Evolutionary conservation across 1,284 basidiomycete genomes (phyloP).

Genomic region (Sporisorium graminicola): DNA sequence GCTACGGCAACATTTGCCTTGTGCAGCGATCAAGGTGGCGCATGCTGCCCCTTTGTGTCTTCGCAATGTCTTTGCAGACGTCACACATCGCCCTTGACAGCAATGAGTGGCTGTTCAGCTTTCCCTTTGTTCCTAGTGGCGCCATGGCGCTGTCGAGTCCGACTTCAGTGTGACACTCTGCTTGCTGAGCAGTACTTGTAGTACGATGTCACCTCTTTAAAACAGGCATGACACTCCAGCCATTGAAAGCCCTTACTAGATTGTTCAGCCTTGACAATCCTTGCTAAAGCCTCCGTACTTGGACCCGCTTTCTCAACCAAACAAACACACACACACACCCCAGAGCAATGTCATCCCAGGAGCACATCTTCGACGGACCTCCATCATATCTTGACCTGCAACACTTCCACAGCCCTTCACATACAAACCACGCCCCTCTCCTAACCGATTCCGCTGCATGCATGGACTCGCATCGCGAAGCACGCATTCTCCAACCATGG

Average conservation of each 20-base stretch:
- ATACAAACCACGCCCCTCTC: neutral
- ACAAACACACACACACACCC: neutral
- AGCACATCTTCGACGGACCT: conserved; percentile 9
- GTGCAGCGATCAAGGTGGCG: too few species aligned
- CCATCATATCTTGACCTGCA: conserved; percentile 19
- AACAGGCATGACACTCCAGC: too few species aligned
- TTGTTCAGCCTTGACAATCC: too few species aligned
- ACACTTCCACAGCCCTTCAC: neutral
- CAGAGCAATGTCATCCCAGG: conserved; percentile 13
- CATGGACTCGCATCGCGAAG: neutral
- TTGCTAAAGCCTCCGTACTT: too few species aligned
- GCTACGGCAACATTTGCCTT: too few species aligned
- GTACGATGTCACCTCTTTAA: too few species aligned
- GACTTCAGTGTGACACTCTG: neutral
- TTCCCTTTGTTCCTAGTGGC: conserved; percentile 1
- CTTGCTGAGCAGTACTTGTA: neutral
- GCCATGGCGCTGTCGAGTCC: neutral
- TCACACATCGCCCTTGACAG: conserved; percentile 1
- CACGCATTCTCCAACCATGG: conserved; percentile 74
- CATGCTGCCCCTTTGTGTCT: neutral
- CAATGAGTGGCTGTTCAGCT: neutral
- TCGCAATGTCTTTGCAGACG: neutral
- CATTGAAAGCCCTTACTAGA: too few species aligned
- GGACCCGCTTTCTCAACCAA: neutral
- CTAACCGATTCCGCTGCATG: neutral